Evolutionary conservation across 2,329 filamentous ascomycete species (phyloP), one percentile per base, ranked within the genome.

Genomic region (Apiospora aurea): DNA sequence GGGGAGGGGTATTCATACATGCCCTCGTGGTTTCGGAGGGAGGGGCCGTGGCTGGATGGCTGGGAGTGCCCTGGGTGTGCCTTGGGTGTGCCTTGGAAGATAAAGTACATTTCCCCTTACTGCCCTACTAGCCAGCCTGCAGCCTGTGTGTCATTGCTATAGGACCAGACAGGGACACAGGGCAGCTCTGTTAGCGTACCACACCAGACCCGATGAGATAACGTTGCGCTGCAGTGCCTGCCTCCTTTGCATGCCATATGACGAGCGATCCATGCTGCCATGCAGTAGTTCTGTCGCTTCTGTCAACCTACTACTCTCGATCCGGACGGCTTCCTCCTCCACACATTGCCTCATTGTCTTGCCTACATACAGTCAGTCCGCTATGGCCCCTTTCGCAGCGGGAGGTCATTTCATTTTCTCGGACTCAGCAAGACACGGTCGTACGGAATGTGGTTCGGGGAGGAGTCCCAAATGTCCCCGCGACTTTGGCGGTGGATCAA

Each of bases 381-480:
- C 46, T 49, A n/a, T 49, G 46, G 46, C 21, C 46, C 46, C 46
- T n/a, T 18, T 10, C 21, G 46, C 18, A 11, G 18, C 46, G n/a
- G 21, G 21, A 49, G 10, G 18, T 4, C 21, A n/a, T 49, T 49
- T 8, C 21, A 21, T 21, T 21, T 21, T 49, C 46, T n/a, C 21
- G 18, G 46, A 21, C 46, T n/a, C 2, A 21, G 18, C 18, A n/a
- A 49, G 10, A 11, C 21, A 49, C 46, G 46, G 46, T 49, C 46
- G 46, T 49, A n/a, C 46, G 46, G 46, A 49, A n/a, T n/a, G n/a
- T 49, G 46, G 46, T n/a, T n/a, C 46, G 46, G 46, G 46, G 46
- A 49, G 46, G 46, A 49, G 18, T 49, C 21, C 46, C 8, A 14
- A 43, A 43, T 43, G 10, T 49, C 46, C 46, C 46, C 46, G 46